Evolutionary conservation across 345 rosid genomes (phyloP), one percentile per base, ranked within the genome.

Genomic region (Fremontodendron californicum): DNA sequence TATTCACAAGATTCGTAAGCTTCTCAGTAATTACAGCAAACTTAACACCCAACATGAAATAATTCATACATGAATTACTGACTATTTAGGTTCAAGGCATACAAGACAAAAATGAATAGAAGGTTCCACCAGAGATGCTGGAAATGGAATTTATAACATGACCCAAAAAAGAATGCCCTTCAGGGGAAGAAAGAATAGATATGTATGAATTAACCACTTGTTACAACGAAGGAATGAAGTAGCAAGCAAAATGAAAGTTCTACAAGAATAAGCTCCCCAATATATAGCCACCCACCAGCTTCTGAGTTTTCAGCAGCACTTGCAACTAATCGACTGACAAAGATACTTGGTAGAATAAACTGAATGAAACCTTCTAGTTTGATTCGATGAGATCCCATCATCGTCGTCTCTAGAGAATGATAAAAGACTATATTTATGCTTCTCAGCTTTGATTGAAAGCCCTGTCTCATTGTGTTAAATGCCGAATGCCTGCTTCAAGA

Each of bases 401-500:
- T 12, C 9, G 42, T 15, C 45, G 49, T n/a, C n/a, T n/a, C n/a
- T 33, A 16, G 37, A 64, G 40, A 35, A 61, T 15, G 37, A 29
- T 29, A 12, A 51, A 73, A 70, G 62, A 51, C 62, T 40, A 27
- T 21, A 65, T 67, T 65, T 13, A 43, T 12, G 37, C 54, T 62
- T 62, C 54, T 9, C 25, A 13, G 19, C 31, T 45, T 48, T 48
- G 10, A 16, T 65, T 31, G 37, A 45, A 54, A 74, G n/a, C 77
- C 27, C 75, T 40, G 18, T 80, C 77, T 82, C 68, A 85, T 57
- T 82, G 80, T 6, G 89, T 81, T 73, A 93, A 72, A 80, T 88
- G 80, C 74, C 60, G 80, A 77, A 92, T 86, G 1, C 97, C 92
- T 0, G 87, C 94, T 81, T 89, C 84, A 75, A 95, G 75, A 85